Evolutionary conservation across 2,329 filamentous ascomycete genomes (phyloP).

Genomic region (Blastomyces parvus): DNA sequence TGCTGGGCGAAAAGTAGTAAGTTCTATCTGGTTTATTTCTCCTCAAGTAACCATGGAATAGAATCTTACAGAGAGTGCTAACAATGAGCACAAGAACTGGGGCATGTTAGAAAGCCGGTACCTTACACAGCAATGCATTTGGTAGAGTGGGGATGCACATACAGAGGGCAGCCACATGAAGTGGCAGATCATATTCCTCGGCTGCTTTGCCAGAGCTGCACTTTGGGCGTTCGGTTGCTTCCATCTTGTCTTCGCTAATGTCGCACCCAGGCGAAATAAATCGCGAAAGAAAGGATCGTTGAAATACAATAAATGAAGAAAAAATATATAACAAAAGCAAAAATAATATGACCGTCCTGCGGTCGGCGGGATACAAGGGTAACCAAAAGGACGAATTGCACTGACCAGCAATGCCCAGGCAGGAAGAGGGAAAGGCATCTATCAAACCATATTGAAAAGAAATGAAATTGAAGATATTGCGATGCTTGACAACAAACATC

Average conservation of each 20-base stretch:
- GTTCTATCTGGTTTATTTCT: neutral
- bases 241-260: constrained; percentile 11
- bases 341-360: neutral
- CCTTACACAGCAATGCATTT: neutral
- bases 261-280: neutral
- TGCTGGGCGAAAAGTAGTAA: constrained; percentile 5
- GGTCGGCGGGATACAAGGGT: neutral
- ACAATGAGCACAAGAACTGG: constrained; percentile 13
- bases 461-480: neutral
- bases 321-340: constrained; percentile 2
- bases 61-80: constrained; percentile 10
- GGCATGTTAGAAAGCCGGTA: neutral
- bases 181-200: constrained; percentile 16
- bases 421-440: constrained; percentile 1
- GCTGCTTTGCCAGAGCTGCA: constrained; percentile 12
- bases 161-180: constrained; percentile 17
- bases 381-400: constrained; percentile 9
- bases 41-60: neutral
- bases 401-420: constrained; percentile 12
- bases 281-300: constrained; percentile 6
- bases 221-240: constrained; percentile 10
- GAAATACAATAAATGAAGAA: neutral
- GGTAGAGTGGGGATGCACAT: constrained; percentile 1
- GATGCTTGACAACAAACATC: neutral
- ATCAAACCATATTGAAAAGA: neutral